A percentile compares a stretch with the other conserved stretches of the same genome.
phyloP scores from a whole-genome alignment of 495 filamentous ascomycete genomes.

The Penicillium arizonense region DNA sequence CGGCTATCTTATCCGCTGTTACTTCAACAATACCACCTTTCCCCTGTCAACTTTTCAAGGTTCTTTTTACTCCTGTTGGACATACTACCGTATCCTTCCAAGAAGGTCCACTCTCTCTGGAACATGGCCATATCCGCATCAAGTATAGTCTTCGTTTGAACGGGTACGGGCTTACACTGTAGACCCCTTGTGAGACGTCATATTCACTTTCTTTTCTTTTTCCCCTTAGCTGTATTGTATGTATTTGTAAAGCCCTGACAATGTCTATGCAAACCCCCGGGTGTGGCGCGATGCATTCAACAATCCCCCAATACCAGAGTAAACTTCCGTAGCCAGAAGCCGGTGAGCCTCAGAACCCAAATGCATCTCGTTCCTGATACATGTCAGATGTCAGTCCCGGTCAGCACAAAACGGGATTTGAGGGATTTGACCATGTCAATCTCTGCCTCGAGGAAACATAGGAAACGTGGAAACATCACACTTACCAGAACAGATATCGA shows the following conservation, averaged over 20 bases:
- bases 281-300: slow-evolving; percentile 21
- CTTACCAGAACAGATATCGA: slow-evolving; percentile 54
- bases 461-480: neutral
- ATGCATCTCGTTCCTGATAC: slow-evolving; percentile 50
- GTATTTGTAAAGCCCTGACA: slow-evolving; percentile 9
- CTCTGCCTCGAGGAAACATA: neutral
- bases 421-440: slow-evolving; percentile 6
- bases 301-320: slow-evolving; percentile 43
- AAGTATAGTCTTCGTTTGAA: slow-evolving; percentile 9
- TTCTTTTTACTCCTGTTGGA: slow-evolving; percentile 7
- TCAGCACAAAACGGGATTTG: slow-evolving; percentile 10
- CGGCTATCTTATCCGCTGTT: neutral
- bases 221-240: neutral
- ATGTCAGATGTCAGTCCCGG: neutral
- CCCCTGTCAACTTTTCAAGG: neutral
- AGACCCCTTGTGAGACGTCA: slow-evolving; percentile 5
- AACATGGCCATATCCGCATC: slow-evolving; percentile 8
- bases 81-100: slow-evolving; percentile 21
- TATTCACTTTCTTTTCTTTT: neutral
- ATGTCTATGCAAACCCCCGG: slow-evolving; percentile 28
- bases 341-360: slow-evolving; percentile 49
- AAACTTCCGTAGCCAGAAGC: slow-evolving; percentile 46
- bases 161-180: slow-evolving; percentile 13
- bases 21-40: slow-evolving; percentile 12
- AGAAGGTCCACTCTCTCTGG: neutral